Conservation (phyloP, 768 basidiomycete genomes). For the Exidia glandulosa region DNA sequence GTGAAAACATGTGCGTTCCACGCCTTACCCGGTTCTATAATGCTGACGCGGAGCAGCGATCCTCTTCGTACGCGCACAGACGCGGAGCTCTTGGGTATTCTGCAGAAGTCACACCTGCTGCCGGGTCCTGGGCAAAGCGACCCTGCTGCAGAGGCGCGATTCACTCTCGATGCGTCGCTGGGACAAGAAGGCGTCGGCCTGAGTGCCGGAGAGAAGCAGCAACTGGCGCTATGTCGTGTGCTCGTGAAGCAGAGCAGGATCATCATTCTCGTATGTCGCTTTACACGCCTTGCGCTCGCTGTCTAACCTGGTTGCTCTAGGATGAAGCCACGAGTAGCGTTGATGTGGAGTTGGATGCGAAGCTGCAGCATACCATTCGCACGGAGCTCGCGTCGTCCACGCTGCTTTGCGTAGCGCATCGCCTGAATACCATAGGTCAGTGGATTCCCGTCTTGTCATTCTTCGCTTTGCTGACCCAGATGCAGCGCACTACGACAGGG, state of each 20-base stretch:
- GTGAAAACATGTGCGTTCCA: slow-evolving; percentile 31
- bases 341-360: slow-evolving; percentile 51
- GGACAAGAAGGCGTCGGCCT: slow-evolving; percentile 57
- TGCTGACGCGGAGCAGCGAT: slow-evolving; percentile 28
- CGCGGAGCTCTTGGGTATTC: slow-evolving; percentile 48
- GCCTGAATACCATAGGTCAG: slow-evolving; percentile 42
- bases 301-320: slow-evolving; percentile 15
- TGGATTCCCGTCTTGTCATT: background rate
- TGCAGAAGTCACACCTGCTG: slow-evolving; percentile 51
- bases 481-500: slow-evolving; percentile 51
- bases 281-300: no score
- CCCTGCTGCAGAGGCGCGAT: slow-evolving; percentile 45
- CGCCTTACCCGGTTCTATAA: background rate
- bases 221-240: slow-evolving; percentile 50
- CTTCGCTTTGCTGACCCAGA: background rate
- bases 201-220: slow-evolving; percentile 58
- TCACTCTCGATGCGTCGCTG: slow-evolving; percentile 49
- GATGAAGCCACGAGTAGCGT: slow-evolving; percentile 56
- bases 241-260: slow-evolving; percentile 51
- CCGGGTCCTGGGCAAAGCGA: slow-evolving; percentile 37
- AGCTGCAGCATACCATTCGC: slow-evolving; percentile 55
- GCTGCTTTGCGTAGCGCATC: slow-evolving; percentile 45
- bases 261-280: slow-evolving; percentile 37
- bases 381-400: slow-evolving; percentile 46
- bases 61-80: slow-evolving; percentile 43